Percentiles rank a stretch among this genome's conserved stretches.
Evolutionary conservation across 805 yeast species (phyloP).

Genomic region (Candida tibetensis): DNA sequence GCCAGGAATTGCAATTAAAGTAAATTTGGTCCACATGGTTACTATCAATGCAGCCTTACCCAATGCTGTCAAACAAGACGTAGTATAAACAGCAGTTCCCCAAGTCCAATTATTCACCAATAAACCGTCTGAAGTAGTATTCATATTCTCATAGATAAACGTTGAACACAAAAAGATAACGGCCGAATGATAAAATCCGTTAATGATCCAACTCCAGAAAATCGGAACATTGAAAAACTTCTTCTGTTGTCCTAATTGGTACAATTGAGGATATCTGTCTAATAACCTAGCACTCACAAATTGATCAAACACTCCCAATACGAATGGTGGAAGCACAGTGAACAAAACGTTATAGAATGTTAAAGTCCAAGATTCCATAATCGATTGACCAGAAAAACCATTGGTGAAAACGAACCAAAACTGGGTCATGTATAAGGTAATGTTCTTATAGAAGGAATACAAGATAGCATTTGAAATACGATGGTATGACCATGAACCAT

Average conservation of each 20-base stretch:
- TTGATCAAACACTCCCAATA: slow-evolving; percentile 94
- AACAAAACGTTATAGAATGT: slow-evolving; percentile 93
- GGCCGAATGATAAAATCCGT: slow-evolving; percentile 93
- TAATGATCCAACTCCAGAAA: slow-evolving; percentile 96
- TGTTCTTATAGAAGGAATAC: slow-evolving; percentile 93
- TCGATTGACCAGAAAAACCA: slow-evolving; percentile 92
- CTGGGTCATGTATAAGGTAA: slow-evolving; percentile 95
- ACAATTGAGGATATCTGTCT: slow-evolving; percentile 89
- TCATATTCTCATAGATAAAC: slow-evolving; percentile 66
- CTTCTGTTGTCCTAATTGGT: slow-evolving; percentile 85
- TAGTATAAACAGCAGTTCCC: slow-evolving; percentile 88
- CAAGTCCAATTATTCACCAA: slow-evolving; percentile 89
- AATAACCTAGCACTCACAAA: slow-evolving; percentile 87
- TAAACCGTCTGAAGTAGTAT: slow-evolving; percentile 62
- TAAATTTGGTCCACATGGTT: slow-evolving; percentile 92
- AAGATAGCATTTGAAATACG: slow-evolving; percentile 89
- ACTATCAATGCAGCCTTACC: slow-evolving; percentile 95
- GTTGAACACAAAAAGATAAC: slow-evolving; percentile 72
- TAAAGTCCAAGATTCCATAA: slow-evolving; percentile 96
- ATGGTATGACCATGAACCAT: slow-evolving; percentile 97
- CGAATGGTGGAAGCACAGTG: slow-evolving; percentile 94
- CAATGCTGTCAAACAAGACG: slow-evolving; percentile 82
- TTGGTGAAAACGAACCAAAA: slow-evolving; percentile 96
- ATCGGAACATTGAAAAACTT: slow-evolving; percentile 85
- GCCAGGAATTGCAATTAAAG: slow-evolving; percentile 91